Base-by-base conservation (phyloP, 495 filamentous ascomycete genomes). In the Darksidea phi region DNA sequence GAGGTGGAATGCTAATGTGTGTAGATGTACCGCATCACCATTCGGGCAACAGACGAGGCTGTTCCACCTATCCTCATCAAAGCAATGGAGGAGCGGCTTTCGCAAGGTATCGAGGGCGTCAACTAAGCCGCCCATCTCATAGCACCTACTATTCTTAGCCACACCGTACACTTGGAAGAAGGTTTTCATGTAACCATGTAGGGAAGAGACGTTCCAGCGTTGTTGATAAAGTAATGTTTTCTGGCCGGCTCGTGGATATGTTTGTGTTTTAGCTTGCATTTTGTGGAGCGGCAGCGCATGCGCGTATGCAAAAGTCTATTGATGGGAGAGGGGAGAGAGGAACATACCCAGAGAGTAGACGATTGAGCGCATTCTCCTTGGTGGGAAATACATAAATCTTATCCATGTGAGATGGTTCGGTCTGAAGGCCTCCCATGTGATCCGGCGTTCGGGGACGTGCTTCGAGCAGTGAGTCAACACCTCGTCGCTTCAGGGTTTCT, bases 1-100 rank as follows among this genome's bases (percentile, higher is more conserved):
- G 10, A 24, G 48, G 41, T 41, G 0, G 24, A 15, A 54, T 1
- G 51, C 72, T 78, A 72, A 78, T 60, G 18, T 26, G 28, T n/a
- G 42, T 70, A 98, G 94, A 96, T 96, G 89, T 88, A 93, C 64
- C 91, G 95, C 15, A 79, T 96, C 54, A 99, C 95, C 2, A 88
- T 99, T 61, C 81, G 95, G 51, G 95, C 95, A 12, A 99, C 95
- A 1, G 91, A 97, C 63, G 95, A 97, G 65, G 79, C 74, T 12
- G 87, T 97, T 1, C 91, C 94, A 13, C 86, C 87, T 12, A 79
- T 90, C 26, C 68, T 99, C 54, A 76, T 89, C 60, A 93, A 88
- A 70, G 73, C 90, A 52, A 95, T 97, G 90, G 88, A 94, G 70
- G 89, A 93, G 67, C 79, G 84, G 59, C 74, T 97, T 48, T 78